A percentile compares a stretch with the other conserved stretches of the same genome.
Evolutionary conservation across 169 alveolate species (phyloP).

Genomic region (Plasmodium gallinaceum): DNA sequence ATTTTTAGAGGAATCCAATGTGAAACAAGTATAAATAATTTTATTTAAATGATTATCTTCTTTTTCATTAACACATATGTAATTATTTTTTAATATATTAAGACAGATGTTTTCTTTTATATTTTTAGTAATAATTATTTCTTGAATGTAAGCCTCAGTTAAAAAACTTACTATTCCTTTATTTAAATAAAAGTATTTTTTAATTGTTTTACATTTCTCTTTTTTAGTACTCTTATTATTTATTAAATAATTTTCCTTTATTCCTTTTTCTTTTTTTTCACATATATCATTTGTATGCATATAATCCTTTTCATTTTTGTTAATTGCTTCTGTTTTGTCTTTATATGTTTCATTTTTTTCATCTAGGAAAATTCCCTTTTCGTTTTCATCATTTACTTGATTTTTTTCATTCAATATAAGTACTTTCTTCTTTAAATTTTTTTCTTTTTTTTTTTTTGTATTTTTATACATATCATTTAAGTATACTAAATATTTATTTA

Average conservation of each 20-base stretch:
- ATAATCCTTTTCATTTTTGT: not conserved
- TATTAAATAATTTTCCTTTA: not conserved
- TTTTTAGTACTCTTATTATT: not conserved
- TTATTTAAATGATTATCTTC: not conserved
- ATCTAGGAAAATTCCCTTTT: not conserved
- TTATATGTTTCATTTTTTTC: not conserved
- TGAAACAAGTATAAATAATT: constrained; percentile 10
- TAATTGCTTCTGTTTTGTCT: not conserved
- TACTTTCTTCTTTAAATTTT: too few species aligned
- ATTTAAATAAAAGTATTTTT: constrained; percentile 47
- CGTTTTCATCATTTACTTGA: not conserved
- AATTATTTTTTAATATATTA: constrained; percentile 37
- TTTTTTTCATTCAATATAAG: not conserved
- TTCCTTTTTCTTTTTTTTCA: not conserved
- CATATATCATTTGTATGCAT: not conserved
- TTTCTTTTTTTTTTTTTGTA: not conserved
- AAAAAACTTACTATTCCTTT: constrained; percentile 32
- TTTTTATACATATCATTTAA: constrained; percentile 34
- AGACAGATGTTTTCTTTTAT: constrained; percentile 47
- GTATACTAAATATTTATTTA: constrained; percentile 82
- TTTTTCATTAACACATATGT: constrained; percentile 10
- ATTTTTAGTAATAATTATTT: constrained; percentile 47
- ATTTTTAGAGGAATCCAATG: not conserved
- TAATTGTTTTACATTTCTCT: not conserved
- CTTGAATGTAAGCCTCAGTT: constrained; percentile 70